Evolutionary conservation across 1,284 basidiomycete genomes (phyloP).

Genomic region (Marasmius oreades): DNA sequence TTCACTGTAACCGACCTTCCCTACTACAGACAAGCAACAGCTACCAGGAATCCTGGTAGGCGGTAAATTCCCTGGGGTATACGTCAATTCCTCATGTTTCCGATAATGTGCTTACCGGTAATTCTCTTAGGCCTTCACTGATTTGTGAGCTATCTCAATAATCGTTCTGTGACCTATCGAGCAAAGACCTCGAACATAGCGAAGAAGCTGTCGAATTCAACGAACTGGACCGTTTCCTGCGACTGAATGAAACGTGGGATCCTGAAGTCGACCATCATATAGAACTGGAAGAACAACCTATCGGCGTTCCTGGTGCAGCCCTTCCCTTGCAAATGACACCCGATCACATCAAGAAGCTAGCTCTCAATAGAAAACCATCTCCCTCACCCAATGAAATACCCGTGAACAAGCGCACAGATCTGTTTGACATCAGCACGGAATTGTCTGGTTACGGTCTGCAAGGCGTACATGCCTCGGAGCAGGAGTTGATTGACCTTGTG

Average conservation of each 20-base stretch:
- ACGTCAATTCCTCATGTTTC: slow-evolving; percentile 18
- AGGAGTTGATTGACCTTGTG: slow-evolving; percentile 65
- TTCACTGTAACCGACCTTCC: neutral
- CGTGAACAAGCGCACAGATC: slow-evolving; percentile 46
- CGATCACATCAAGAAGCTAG: slow-evolving; percentile 44
- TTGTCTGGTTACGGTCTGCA: slow-evolving; percentile 68
- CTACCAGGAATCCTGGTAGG: slow-evolving; percentile 78
- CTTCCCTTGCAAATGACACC: slow-evolving; percentile 77
- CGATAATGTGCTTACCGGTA: neutral
- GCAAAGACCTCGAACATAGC: slow-evolving; percentile 31
- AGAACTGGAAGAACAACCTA: slow-evolving; percentile 46
- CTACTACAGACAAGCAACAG: slow-evolving; percentile 64
- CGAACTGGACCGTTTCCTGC: slow-evolving; percentile 66
- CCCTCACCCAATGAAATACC: slow-evolving; percentile 42
- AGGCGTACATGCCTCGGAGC: slow-evolving; percentile 72
- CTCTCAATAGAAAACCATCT: slow-evolving; percentile 35
- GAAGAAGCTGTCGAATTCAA: slow-evolving; percentile 79
- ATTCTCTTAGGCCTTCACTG: slow-evolving; percentile 42
- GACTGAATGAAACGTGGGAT: slow-evolving; percentile 65
- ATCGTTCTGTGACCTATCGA: slow-evolving; percentile 4
- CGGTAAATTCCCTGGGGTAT: slow-evolving; percentile 49
- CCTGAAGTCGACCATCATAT: slow-evolving; percentile 50
- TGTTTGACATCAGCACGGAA: slow-evolving; percentile 63
- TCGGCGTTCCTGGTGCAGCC: slow-evolving; percentile 75
- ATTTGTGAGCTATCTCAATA: slow-evolving; percentile 42